Evolutionary conservation across 768 basidiomycete genomes (phyloP), one percentile per base, ranked within the genome.

Genomic region (Rhizopogon rudus): DNA sequence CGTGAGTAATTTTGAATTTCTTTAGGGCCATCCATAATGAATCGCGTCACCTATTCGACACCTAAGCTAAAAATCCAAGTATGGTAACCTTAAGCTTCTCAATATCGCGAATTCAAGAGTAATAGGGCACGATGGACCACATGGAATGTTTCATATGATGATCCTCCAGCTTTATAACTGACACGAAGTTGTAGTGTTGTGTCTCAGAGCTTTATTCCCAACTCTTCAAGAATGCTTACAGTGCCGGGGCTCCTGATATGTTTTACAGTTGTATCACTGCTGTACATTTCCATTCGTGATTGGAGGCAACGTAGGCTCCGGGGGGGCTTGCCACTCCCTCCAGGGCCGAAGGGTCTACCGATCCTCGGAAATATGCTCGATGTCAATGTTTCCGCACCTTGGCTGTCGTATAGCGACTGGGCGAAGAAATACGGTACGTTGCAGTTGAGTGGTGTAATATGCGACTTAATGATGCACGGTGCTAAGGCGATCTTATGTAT

Each of bases 331-430:
- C 65, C 74, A 7, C 71, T 81, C 14, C 78, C 77, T 35, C 79
- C 77, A 16, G 83, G 82, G 13, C 83, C 83, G 0, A 75, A 67
- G 51, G 77, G 77, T 42, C 67, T 83, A 40, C 71, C 70, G 1
- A 51, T 72, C 25, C 33, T 69, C 3, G 71, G 70, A 1, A 66
- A 55, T 41, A 13, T 55, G 6, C 48, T 65, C 14, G 57, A 64
- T 29, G 9, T 73, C 43, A 44, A 69, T 29, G 3, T 52, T 5
- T 16, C 41, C 5, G 44, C 60, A 1, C 69, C 71, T 9, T 73
- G 72, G 72, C 40, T 68, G 40, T 62, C 71, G 7, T 73, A 71
- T 28, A 60, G 68, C 35, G 46, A 65, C 35, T 73, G 71, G 73
- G 68, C 67, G 40, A 67, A 65, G 51, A 53, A 54, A 44, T 66